These are phyloP conservation scores for Ascocoryne sarcoides DNA, from an alignment of 2,329 filamentous ascomycete genomes.

Conservation along the genomic window DNA sequence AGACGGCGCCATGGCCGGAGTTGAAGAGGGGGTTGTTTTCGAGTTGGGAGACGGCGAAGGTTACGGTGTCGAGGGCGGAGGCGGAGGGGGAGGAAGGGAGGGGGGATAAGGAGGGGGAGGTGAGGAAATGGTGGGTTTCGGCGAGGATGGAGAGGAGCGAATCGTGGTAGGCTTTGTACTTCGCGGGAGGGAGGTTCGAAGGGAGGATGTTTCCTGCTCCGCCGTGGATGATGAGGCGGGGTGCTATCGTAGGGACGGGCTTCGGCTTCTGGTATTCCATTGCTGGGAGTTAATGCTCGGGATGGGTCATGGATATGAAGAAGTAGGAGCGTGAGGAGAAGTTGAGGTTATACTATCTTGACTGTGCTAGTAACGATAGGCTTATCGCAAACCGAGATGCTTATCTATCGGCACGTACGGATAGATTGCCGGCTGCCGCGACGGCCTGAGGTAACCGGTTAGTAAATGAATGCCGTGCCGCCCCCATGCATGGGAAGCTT, in stretches of 20 bases:
- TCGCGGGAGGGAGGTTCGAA: constrained; percentile 45
- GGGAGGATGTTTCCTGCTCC: constrained; percentile 63
- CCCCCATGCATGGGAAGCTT: too few relatives aligned
- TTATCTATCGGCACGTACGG: too few relatives aligned
- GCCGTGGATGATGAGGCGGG: constrained; percentile 33
- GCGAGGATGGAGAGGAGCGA: constrained; percentile 55
- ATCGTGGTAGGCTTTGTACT: constrained; percentile 48
- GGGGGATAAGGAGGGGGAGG: constrained; percentile 51
- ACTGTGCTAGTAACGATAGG: too few relatives aligned
- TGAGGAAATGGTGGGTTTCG: constrained; percentile 34
- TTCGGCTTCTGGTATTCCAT: constrained; percentile 8
- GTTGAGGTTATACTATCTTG: too few relatives aligned
- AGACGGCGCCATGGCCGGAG: constrained; percentile 74
- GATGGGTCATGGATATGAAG: too few relatives aligned
- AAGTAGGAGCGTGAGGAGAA: too few relatives aligned
- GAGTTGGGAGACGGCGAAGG: constrained; percentile 64
- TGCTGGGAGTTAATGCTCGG: too few relatives aligned
- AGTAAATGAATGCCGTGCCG: too few relatives aligned
- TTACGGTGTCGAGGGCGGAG: constrained; percentile 61
- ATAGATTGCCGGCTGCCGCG: too few relatives aligned
- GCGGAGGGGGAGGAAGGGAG: constrained; percentile 32
- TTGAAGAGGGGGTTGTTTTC: constrained; percentile 82
- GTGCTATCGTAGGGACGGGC: constrained; percentile 2
- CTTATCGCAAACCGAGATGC: too few relatives aligned
- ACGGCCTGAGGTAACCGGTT: too few relatives aligned